Conservation (phyloP, 225 moss, liverwort and hornwort genomes). For the Pseudoscleropodium purum region DNA sequence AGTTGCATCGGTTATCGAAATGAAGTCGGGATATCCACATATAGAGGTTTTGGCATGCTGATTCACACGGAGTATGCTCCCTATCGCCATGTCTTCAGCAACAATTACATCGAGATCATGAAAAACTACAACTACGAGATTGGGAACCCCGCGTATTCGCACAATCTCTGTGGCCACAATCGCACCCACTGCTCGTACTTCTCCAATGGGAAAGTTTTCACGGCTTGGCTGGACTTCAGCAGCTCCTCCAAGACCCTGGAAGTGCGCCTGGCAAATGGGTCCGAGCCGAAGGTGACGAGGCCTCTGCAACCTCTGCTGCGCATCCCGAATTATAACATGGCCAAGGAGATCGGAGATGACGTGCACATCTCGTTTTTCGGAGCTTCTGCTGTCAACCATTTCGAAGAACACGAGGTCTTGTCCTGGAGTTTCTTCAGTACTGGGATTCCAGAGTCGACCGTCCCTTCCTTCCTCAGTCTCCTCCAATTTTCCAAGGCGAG, state of each 20-base stretch:
- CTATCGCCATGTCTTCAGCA: neutral
- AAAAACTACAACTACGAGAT: neutral
- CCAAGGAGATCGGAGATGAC: too few species aligned
- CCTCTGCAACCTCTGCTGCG: too few species aligned
- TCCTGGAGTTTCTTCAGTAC: too few species aligned
- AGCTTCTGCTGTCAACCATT: too few species aligned
- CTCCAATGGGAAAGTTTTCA: neutral
- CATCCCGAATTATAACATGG: too few species aligned
- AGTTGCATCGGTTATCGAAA: too few species aligned
- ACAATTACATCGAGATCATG: neutral
- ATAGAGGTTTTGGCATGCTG: neutral
- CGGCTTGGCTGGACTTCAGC: neutral
- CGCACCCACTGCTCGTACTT: neutral
- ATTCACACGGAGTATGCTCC: neutral
- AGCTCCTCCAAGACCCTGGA: neutral
- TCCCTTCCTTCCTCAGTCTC: too few species aligned
- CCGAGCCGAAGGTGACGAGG: neutral
- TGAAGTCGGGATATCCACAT: accelerated
- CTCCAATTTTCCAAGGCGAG: too few species aligned
- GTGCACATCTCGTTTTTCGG: too few species aligned
- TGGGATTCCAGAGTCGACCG: too few species aligned
- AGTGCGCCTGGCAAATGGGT: neutral
- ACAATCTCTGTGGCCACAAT: neutral
- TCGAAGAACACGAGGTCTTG: too few species aligned
- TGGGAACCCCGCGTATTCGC: neutral